Conservation (phyloP, 129 eudicot species). For the Heracleum sosnowskyi region DNA sequence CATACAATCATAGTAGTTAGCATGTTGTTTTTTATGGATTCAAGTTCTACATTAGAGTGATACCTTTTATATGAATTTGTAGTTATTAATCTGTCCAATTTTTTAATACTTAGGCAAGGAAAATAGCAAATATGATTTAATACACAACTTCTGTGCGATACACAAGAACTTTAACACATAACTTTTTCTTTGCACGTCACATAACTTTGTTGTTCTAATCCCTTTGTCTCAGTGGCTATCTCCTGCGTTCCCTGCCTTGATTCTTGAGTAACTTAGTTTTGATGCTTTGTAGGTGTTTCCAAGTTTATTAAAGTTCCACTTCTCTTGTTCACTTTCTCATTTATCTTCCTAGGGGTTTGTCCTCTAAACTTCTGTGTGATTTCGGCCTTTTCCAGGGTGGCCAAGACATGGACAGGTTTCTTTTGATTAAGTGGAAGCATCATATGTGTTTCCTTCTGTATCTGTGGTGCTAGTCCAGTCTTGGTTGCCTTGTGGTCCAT, state of each 20-base stretch:
- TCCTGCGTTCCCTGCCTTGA: slow-evolving; percentile 20
- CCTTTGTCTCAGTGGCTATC: slow-evolving; percentile 7
- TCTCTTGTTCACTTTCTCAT: slow-evolving; percentile 31
- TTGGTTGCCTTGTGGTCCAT: slow-evolving; percentile 22
- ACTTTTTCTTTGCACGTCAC: slow-evolving; percentile 8
- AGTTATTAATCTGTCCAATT: background rate
- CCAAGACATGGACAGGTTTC: slow-evolving; percentile 17
- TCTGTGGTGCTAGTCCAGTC: slow-evolving; percentile 13
- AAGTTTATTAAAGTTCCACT: slow-evolving; percentile 19
- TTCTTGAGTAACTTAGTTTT: slow-evolving; percentile 24
- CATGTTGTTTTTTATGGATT: too few species aligned
- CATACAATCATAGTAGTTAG: too few species aligned
- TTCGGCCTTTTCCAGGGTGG: slow-evolving; percentile 24
- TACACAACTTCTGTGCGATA: background rate
- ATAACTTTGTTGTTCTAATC: background rate
- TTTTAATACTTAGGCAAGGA: background rate
- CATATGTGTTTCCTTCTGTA: slow-evolving; percentile 18
- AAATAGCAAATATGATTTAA: background rate
- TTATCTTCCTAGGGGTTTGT: slow-evolving; percentile 31
- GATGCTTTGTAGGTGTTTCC: slow-evolving; percentile 30
- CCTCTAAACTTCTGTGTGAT: slow-evolving; percentile 10
- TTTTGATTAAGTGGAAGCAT: slow-evolving; percentile 12
- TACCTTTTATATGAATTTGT: too few species aligned
- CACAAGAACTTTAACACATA: too few species aligned
- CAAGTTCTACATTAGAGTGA: too few species aligned